phyloP scores from a whole-genome alignment of 1,284 basidiomycete species.

The Pseudomicrostroma phylloplanum region DNA sequence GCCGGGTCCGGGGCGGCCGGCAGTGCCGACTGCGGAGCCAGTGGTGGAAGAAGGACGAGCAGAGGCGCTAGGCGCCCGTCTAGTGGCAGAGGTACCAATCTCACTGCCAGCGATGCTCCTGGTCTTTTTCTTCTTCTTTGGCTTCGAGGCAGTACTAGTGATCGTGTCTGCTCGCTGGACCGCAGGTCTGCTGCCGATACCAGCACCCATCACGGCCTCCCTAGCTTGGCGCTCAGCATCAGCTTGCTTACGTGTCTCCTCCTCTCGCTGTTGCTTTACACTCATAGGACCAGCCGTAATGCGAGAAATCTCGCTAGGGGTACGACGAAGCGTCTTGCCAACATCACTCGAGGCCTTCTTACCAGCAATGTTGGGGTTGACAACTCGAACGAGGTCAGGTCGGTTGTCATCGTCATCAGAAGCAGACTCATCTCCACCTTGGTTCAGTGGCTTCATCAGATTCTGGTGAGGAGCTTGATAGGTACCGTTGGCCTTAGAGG shows the following conservation, averaged over 20 bases:
- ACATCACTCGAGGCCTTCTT: conserved; percentile 23
- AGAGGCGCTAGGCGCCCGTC: conserved; percentile 1
- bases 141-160: conserved; percentile 17
- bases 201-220: conserved; percentile 40
- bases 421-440: conserved; percentile 21
- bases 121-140: conserved; percentile 36
- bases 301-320: conserved; percentile 17
- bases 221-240: conserved; percentile 14
- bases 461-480: conserved; percentile 6
- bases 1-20: background rate
- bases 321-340: conserved; percentile 18
- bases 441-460: conserved; percentile 7
- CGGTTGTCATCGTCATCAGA: conserved; percentile 37
- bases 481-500: conserved; percentile 6
- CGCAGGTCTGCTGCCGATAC: conserved; percentile 17
- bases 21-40: background rate
- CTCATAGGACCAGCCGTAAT: conserved; percentile 39
- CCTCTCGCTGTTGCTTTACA: conserved; percentile 64
- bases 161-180: conserved; percentile 2
- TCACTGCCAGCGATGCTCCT: conserved; percentile 31
- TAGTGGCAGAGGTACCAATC: conserved; percentile 36
- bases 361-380: conserved; percentile 25
- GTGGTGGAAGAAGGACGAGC: background rate
- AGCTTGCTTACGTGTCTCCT: conserved; percentile 31
- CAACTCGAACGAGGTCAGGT: conserved; percentile 35